Percentiles rank a stretch among this genome's conserved stretches.
Conservation (phyloP, 306 rosid species). For the Gleditsia sinensis region DNA sequence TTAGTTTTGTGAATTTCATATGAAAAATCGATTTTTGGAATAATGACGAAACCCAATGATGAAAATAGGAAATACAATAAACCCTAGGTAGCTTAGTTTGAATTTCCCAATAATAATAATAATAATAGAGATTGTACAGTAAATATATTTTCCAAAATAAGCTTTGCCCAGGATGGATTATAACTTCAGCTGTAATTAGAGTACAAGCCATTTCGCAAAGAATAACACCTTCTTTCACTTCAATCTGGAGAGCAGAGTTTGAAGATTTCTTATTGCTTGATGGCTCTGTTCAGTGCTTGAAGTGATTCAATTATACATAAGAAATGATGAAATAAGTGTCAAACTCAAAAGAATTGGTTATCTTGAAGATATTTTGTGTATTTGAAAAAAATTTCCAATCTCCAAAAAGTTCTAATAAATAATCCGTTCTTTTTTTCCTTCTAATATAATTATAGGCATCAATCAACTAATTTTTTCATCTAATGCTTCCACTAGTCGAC, state of each 20-base stretch:
- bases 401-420: too few species aligned
- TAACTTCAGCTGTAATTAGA: neutral
- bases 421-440: too few species aligned
- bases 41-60: neutral
- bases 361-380: too few species aligned
- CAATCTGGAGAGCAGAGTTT: neutral
- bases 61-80: neutral
- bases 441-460: too few species aligned
- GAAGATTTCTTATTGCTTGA: conserved; percentile 42
- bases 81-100: conserved; percentile 14
- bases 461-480: too few species aligned
- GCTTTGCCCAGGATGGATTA: neutral
- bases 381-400: too few species aligned
- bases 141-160: neutral
- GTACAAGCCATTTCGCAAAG: neutral
- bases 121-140: neutral
- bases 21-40: conserved; percentile 6
- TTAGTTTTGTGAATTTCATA: neutral
- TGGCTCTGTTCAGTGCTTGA: conserved; percentile 61
- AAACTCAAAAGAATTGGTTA: too few species aligned
- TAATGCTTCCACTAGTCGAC: too few species aligned
- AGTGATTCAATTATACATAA: too few species aligned
- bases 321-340: too few species aligned
- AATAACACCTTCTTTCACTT: conserved; percentile 2
- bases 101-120: too few species aligned